Evolutionary conservation across 805 yeast species (phyloP).

Genomic region (Yamadazyma phyllophila): DNA sequence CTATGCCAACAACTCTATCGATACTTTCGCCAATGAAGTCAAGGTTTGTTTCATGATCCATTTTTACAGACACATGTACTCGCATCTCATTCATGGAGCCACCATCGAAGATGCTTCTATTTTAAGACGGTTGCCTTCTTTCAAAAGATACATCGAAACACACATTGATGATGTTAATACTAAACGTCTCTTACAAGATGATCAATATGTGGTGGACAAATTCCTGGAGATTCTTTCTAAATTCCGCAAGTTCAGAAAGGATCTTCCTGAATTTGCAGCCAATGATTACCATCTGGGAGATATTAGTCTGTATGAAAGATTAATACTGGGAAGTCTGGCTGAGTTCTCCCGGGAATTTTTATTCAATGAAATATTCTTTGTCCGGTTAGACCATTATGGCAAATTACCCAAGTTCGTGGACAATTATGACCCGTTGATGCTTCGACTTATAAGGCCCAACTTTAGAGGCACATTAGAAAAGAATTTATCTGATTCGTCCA

Average conservation of each 20-base stretch:
- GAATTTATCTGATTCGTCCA: conserved; percentile 21
- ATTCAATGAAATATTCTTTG: conserved; percentile 7
- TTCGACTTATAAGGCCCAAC: conserved; percentile 36
- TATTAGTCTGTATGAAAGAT: not conserved
- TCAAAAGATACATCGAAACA: conserved; percentile 32
- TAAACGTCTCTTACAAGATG: conserved; percentile 12
- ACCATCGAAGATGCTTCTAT: conserved; percentile 16
- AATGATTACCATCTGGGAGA: not conserved
- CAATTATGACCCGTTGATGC: conserved; percentile 37
- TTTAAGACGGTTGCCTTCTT: conserved; percentile 34
- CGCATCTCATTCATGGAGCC: conserved; percentile 20
- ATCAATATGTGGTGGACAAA: conserved; percentile 7
- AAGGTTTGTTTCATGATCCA: conserved; percentile 38
- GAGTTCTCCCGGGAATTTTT: conserved; percentile 5
- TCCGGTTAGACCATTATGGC: not conserved
- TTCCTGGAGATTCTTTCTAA: conserved; percentile 16
- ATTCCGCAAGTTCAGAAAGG: conserved; percentile 19
- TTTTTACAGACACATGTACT: conserved; percentile 38
- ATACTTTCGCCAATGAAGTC: conserved; percentile 35
- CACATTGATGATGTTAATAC: not conserved
- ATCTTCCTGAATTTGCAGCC: not conserved
- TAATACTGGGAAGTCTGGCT: not conserved
- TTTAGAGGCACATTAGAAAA: conserved; percentile 29
- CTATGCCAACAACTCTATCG: conserved; percentile 41
- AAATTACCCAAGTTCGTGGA: conserved; percentile 26